Evolutionary conservation across 352 stramenopile species (phyloP).

Genomic region (Globisporangium spiculum): DNA sequence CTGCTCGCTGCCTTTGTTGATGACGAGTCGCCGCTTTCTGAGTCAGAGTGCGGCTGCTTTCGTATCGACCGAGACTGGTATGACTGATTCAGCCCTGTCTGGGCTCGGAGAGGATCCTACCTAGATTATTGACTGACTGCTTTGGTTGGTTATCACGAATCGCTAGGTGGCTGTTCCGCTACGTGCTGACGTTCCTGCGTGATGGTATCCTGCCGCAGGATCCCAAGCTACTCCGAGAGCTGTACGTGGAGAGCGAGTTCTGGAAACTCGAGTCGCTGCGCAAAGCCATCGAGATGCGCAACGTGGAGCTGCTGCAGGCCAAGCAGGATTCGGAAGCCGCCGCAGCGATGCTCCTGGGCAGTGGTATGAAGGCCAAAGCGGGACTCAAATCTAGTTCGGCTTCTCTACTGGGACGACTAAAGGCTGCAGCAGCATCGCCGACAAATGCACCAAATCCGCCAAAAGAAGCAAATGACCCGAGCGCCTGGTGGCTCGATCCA

Average conservation of each 20-base stretch:
- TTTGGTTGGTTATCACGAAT: background rate
- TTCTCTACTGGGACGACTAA: conserved; percentile 6
- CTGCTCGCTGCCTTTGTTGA: conserved; percentile 64
- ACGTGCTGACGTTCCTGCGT: conserved; percentile 77
- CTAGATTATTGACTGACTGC: background rate
- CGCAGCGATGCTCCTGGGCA: conserved; percentile 13
- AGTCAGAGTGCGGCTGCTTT: conserved; percentile 67
- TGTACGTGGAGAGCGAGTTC: conserved; percentile 83
- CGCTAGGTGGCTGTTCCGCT: conserved; percentile 64
- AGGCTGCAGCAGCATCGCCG: background rate
- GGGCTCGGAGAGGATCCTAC: background rate
- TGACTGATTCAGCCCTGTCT: background rate
- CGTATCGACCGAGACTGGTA: conserved; percentile 73
- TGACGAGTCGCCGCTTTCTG: conserved; percentile 57
- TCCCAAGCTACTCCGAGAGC: conserved; percentile 52
- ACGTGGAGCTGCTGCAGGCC: conserved; percentile 55
- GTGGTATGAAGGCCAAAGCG: background rate
- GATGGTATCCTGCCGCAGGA: conserved; percentile 69
- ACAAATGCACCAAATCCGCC: background rate
- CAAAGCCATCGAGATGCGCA: conserved; percentile 72
- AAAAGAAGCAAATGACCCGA: conserved; percentile 22
- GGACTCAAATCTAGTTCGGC: background rate
- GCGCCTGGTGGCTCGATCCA: conserved; percentile 63
- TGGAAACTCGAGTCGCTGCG: conserved; percentile 79
- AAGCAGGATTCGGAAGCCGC: conserved; percentile 27